Conservation (phyloP, 306 rosid genomes). For the Begonia peltatifolia region DNA sequence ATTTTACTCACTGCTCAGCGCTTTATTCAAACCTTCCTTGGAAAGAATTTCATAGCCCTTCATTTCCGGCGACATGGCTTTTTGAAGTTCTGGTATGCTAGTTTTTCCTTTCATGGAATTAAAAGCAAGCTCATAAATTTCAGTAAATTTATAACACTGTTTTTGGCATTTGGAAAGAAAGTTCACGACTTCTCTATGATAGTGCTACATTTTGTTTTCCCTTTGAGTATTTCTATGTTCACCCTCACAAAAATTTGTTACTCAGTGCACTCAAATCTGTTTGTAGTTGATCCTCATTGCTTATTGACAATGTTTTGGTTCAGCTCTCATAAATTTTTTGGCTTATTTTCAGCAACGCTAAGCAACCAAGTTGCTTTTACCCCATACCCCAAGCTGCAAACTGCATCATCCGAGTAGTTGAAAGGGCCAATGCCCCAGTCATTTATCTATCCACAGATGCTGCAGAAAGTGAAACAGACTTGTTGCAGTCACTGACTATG, state of each 20-base stretch:
- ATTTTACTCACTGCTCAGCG: constrained; percentile 87
- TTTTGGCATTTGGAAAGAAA: no score
- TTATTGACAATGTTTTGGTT: not conserved
- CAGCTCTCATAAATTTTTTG: constrained; percentile 12
- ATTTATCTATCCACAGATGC: constrained; percentile 92
- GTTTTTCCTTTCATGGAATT: not conserved
- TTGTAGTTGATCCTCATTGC: not conserved
- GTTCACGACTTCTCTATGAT: no score
- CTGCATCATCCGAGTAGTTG: constrained; percentile 55
- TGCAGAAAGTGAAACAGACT: constrained; percentile 77
- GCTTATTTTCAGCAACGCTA: constrained; percentile 55
- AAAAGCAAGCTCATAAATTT: not conserved
- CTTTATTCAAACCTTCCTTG: constrained; percentile 87
- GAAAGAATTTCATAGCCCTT: constrained; percentile 62
- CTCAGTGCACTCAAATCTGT: no score
- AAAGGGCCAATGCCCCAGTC: constrained; percentile 51
- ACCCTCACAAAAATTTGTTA: no score
- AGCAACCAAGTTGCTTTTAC: constrained; percentile 80
- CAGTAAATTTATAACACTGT: no score
- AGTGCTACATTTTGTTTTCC: no score
- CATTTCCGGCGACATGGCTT: constrained; percentile 94
- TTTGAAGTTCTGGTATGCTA: constrained; percentile 78
- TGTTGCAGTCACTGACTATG: constrained; percentile 68
- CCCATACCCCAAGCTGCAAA: constrained; percentile 98
- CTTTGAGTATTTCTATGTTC: no score